These are phyloP conservation scores for Cutaneotrichosporon cyanovorans DNA, from an alignment of 1,284 basidiomycete genomes.

Conservation along the genomic window DNA sequence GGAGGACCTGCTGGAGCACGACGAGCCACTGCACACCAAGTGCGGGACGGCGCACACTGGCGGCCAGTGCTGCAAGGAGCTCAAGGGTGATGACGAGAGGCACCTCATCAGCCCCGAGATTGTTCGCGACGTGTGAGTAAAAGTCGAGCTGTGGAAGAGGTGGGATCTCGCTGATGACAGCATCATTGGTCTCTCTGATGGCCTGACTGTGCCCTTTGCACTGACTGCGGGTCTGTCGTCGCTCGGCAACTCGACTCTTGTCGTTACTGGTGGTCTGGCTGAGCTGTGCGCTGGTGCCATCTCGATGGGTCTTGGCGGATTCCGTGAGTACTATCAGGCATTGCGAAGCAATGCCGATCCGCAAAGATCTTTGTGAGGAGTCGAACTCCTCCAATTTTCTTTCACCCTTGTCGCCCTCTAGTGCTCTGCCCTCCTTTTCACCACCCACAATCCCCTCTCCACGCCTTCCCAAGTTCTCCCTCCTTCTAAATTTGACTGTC, in stretches of 20 bases:
- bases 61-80: constrained; percentile 42
- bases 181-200: constrained; percentile 90
- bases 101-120: constrained; percentile 46
- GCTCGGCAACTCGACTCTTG: constrained; percentile 76
- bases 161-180: constrained; percentile 45
- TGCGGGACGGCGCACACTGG: constrained; percentile 31
- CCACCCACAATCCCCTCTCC: neutral
- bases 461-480: neutral
- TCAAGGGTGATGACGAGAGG: constrained; percentile 47
- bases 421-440: too few relatives aligned
- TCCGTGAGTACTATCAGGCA: constrained; percentile 47
- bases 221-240: constrained; percentile 76
- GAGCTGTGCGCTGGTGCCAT: constrained; percentile 93
- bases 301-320: constrained; percentile 92
- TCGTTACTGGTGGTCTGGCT: constrained; percentile 83
- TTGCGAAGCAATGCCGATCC: neutral
- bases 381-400: too few relatives aligned
- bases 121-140: constrained; percentile 45
- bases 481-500: neutral
- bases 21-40: constrained; percentile 36
- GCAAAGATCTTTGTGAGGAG: too few relatives aligned
- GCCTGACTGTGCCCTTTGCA: constrained; percentile 90
- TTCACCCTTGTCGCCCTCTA: too few relatives aligned
- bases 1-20: constrained; percentile 26
- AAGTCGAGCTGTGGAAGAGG: neutral